These are phyloP conservation scores for Fraxinus velutina DNA, from an alignment of 305 asterid species.

Conservation along the genomic window DNA sequence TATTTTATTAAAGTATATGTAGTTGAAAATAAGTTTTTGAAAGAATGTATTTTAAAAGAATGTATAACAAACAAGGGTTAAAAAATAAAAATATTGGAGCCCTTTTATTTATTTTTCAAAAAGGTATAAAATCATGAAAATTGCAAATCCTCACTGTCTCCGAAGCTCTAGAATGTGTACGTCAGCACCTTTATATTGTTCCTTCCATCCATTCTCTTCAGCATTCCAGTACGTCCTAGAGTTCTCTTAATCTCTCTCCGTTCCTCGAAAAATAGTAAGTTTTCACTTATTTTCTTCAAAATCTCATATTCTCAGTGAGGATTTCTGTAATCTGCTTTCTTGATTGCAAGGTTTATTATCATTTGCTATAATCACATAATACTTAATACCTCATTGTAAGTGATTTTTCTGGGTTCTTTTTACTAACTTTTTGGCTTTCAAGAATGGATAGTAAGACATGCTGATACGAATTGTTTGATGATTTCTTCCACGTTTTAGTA, in stretches of 20 bases:
- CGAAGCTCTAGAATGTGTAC: conserved; percentile 47
- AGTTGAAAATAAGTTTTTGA: too few species aligned
- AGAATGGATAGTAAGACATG: too few species aligned
- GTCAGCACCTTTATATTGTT: conserved; percentile 18
- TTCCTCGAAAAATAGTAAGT: conserved; percentile 25
- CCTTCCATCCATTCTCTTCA: neutral
- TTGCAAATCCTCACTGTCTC: conserved; percentile 19
- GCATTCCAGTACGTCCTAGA: neutral
- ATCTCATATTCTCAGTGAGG: neutral
- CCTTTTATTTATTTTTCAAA: neutral
- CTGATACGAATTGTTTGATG: neutral
- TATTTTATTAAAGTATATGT: too few species aligned
- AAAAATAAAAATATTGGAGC: neutral
- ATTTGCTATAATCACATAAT: neutral
- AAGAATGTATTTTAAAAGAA: too few species aligned
- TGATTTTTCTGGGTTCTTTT: too few species aligned
- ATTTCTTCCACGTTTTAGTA: too few species aligned
- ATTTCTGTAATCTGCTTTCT: neutral
- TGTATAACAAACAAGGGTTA: too few species aligned
- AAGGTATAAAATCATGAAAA: neutral
- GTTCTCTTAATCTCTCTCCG: conserved; percentile 1
- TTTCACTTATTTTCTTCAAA: neutral
- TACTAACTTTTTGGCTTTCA: too few species aligned
- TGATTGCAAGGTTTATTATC: neutral
- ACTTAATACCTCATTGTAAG: neutral